Conservation (phyloP, 345 rosid species). For the Populus pruinosa region DNA sequence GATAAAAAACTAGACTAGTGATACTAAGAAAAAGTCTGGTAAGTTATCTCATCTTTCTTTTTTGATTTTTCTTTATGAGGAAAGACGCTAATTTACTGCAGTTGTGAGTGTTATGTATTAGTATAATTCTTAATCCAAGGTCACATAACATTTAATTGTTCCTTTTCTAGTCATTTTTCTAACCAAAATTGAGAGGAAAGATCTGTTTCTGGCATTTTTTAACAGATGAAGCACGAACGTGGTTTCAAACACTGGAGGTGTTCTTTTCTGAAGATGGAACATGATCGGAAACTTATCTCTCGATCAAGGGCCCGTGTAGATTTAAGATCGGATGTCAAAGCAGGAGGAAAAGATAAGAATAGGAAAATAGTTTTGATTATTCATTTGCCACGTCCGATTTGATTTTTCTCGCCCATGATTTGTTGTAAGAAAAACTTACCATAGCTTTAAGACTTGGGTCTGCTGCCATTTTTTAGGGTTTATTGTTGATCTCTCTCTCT, state of each 20-base stretch:
- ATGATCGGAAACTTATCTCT: background rate
- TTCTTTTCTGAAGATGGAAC: constrained; percentile 1
- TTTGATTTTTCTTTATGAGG: background rate
- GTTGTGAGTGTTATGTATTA: background rate
- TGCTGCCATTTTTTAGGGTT: constrained; percentile 10
- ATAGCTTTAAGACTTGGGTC: background rate
- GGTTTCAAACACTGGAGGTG: background rate
- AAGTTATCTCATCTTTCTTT: background rate
- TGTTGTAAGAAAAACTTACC: background rate
- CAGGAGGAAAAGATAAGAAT: background rate
- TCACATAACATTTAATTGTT: background rate
- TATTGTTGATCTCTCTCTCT: background rate
- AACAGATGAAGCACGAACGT: background rate
- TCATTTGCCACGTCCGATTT: background rate
- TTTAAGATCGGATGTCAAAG: background rate
- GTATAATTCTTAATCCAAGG: background rate
- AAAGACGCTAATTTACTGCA: background rate
- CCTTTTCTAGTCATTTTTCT: background rate
- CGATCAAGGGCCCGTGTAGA: constrained; percentile 4
- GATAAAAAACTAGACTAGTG: constrained; percentile 5
- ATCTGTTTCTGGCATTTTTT: background rate
- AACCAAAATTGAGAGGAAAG: background rate
- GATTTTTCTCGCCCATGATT: background rate
- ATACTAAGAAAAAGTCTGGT: background rate
- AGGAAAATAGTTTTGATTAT: background rate